Evolutionary conservation across 2,329 filamentous ascomycete genomes (phyloP).

Genomic region (Myriosclerotinia scirpicola): DNA sequence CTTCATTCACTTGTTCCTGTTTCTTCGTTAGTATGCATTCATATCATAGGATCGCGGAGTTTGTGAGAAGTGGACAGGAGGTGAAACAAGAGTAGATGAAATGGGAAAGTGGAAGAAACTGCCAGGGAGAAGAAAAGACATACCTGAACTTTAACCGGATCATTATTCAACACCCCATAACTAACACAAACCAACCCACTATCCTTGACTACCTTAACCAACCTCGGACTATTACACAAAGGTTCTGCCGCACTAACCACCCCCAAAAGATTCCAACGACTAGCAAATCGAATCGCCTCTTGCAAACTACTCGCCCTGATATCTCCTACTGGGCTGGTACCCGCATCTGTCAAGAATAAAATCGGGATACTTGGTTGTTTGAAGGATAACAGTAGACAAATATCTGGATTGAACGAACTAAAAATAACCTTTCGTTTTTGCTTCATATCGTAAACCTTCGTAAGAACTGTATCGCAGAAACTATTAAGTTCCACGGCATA

Average conservation of each 20-base stretch:
- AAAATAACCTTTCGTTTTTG: conserved; percentile 90
- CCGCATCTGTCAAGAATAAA: conserved; percentile 89
- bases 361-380: conserved; percentile 98
- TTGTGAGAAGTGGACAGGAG: neutral
- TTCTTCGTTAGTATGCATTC: conserved; percentile 22
- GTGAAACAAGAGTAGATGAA: too few species aligned
- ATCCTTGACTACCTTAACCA: conserved; percentile 93
- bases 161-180: conserved; percentile 90
- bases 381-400: conserved; percentile 90
- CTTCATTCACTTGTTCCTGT: conserved; percentile 78
- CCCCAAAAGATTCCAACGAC: conserved; percentile 89
- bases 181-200: conserved; percentile 91
- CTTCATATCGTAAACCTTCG: conserved; percentile 84
- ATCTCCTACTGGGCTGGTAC: conserved; percentile 77
- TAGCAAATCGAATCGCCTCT: conserved; percentile 92
- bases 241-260: conserved; percentile 88
- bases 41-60: too few species aligned
- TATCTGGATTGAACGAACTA: conserved; percentile 95
- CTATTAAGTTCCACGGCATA: conserved; percentile 95
- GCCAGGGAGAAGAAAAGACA: conserved; percentile 37
- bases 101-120: neutral
- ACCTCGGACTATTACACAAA: conserved; percentile 80
- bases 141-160: conserved; percentile 81
- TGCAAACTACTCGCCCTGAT: conserved; percentile 88
- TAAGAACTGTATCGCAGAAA: conserved; percentile 90